Conservation (phyloP, 176 grass and related monocot genomes). For the Musa itinerans region DNA sequence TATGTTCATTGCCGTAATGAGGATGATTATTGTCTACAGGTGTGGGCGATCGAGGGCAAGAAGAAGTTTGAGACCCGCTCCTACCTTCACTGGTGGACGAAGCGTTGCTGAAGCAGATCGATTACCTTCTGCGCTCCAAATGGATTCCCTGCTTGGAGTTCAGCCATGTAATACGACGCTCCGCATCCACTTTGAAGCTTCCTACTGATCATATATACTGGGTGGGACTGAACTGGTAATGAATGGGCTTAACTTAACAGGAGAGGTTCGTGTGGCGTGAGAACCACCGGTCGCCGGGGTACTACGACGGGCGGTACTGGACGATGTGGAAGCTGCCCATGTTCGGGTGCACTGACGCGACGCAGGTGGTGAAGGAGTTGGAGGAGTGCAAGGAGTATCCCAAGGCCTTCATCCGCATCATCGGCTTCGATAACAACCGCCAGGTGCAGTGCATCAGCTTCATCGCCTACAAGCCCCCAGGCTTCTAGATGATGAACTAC, state of each 20-base stretch:
- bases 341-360: slow-evolving; percentile 10
- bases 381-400: not conserved
- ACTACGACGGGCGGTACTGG: slow-evolving; percentile 11
- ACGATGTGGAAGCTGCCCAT: slow-evolving; percentile 5
- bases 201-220: too few species aligned
- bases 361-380: slow-evolving; percentile 3
- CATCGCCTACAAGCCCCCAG: not conserved
- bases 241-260: not conserved
- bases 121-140: slow-evolving; percentile 1
- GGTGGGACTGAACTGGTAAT: not conserved
- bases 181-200: too few species aligned
- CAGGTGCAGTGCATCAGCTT: slow-evolving; percentile 6
- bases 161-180: not conserved
- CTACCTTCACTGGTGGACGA: not conserved
- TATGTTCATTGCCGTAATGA: too few species aligned
- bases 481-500: too few species aligned
- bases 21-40: not conserved
- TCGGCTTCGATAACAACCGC: slow-evolving; percentile 8
- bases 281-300: slow-evolving; percentile 10
- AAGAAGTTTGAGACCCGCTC: slow-evolving; percentile 9
- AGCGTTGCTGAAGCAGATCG: not conserved
- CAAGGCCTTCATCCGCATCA: not conserved
- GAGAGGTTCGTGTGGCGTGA: not conserved
- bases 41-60: not conserved
- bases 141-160: slow-evolving; percentile 3